Evolutionary conservation across 169 alveolate species (phyloP).

Genomic region (Eimeria praecox): DNA sequence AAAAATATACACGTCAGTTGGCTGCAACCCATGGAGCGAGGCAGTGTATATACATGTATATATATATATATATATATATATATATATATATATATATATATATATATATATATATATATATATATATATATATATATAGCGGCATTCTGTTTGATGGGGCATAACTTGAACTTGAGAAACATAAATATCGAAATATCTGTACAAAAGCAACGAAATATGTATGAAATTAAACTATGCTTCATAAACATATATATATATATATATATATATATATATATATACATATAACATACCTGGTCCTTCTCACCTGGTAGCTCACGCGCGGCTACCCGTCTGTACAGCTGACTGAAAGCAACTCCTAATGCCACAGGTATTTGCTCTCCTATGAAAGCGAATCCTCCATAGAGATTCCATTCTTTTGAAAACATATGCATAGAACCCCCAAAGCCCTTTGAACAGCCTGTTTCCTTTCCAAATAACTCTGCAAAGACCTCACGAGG

Average conservation of each 20-base stretch:
- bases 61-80: no score
- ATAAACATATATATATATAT: no score
- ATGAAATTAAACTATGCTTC: no score
- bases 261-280: no score
- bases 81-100: no score
- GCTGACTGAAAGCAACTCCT: constrained; percentile 86
- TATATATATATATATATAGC: no score
- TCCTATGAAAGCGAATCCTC: constrained; percentile 95
- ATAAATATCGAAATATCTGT: no score
- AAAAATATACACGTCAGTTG: neutral
- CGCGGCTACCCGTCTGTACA: constrained; percentile 82
- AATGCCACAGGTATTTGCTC: constrained; percentile 90
- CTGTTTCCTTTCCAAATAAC: constrained; percentile 92
- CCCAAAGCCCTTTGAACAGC: constrained; percentile 93
- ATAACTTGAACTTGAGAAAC: neutral
- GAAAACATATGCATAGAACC: constrained; percentile 96
- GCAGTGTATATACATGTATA: no score
- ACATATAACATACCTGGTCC: constrained; percentile 22
- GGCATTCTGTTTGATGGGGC: neutral
- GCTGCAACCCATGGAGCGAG: no score
- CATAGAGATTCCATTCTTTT: constrained; percentile 89
- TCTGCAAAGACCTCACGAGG: constrained; percentile 92
- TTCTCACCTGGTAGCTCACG: constrained; percentile 69
- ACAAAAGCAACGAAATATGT: no score
- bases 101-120: no score